Percentiles rank a stretch among this genome's conserved stretches.
Conservation (phyloP, 345 rosid species). For the Eucalyptus urophylla region DNA sequence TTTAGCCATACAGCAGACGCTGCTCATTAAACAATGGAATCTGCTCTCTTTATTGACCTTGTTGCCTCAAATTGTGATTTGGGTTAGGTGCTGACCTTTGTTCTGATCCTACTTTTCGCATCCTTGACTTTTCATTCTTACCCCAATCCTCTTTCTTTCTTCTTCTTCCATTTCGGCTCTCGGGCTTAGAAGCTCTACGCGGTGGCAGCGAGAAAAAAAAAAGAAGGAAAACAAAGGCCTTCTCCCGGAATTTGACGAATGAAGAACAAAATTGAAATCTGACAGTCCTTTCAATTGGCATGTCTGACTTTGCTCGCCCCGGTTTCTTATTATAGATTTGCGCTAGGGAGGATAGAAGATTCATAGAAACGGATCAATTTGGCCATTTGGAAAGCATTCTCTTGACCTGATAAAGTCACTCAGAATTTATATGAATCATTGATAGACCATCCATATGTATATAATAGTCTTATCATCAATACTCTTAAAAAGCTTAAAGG, state of each 20-base stretch:
- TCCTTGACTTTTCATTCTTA: neutral
- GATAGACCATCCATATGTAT: fast-evolving
- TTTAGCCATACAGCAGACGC: neutral
- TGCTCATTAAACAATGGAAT: neutral
- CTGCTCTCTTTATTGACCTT: neutral
- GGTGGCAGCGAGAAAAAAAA: neutral
- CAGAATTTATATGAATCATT: fast-evolving
- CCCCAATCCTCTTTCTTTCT: neutral
- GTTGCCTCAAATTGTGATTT: neutral
- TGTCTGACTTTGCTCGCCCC: fast-evolving
- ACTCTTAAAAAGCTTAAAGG: neutral
- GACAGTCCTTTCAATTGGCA: neutral
- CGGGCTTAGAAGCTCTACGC: neutral
- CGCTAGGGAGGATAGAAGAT: fast-evolving
- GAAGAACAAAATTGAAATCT: neutral
- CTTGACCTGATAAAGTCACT: neutral
- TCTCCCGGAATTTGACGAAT: neutral
- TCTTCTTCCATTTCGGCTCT: neutral
- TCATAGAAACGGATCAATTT: fast-evolving
- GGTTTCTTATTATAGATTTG: neutral
- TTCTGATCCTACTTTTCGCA: neutral
- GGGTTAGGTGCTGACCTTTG: neutral
- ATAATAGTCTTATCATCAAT: fast-evolving
- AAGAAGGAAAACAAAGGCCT: neutral
- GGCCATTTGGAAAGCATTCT: neutral